Evolutionary conservation across 2,329 filamentous ascomycete genomes (phyloP).

Genomic region (Scedosporium boydii): DNA sequence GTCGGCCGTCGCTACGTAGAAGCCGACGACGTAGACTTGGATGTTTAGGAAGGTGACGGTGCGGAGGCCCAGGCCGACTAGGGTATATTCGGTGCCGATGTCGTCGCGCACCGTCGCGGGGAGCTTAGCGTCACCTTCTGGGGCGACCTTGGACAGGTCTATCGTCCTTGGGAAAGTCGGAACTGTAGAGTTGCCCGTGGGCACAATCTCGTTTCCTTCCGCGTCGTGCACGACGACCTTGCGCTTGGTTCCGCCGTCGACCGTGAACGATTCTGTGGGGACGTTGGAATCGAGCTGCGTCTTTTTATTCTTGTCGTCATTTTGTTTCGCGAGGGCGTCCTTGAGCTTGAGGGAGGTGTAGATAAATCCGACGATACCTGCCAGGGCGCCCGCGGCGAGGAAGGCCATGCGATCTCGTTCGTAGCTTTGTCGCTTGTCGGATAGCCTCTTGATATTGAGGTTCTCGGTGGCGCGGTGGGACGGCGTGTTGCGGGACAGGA

Average conservation of each 20-base stretch:
- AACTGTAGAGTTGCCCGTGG: constrained; percentile 73
- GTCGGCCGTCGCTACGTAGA: constrained; percentile 80
- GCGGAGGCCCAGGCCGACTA: constrained; percentile 79
- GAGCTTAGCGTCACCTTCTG: constrained; percentile 17
- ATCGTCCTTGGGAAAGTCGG: constrained; percentile 70
- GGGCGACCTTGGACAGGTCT: constrained; percentile 31
- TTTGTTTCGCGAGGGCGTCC: constrained; percentile 23
- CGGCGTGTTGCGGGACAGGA: constrained; percentile 18
- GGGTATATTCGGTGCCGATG: constrained; percentile 62
- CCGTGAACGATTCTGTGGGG: constrained; percentile 36
- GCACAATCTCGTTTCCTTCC: constrained; percentile 24
- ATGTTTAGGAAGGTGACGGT: constrained; percentile 84
- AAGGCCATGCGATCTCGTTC: constrained; percentile 41
- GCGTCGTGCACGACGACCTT: constrained; percentile 48
- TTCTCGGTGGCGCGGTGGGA: constrained; percentile 30
- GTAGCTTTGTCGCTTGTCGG: constrained; percentile 36
- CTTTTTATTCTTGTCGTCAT: constrained; percentile 21
- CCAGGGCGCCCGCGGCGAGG: constrained; percentile 38
- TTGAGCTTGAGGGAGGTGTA: constrained; percentile 45
- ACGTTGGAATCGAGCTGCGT: constrained; percentile 30
- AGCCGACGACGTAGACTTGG: constrained; percentile 88
- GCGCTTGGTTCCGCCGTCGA: constrained; percentile 38
- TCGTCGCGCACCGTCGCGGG: constrained; percentile 21
- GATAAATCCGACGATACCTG: constrained; percentile 38
- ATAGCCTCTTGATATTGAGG: constrained; percentile 39